Evolutionary conservation across 352 stramenopile species (phyloP).

Genomic region (Phytopythium kandeliae): DNA sequence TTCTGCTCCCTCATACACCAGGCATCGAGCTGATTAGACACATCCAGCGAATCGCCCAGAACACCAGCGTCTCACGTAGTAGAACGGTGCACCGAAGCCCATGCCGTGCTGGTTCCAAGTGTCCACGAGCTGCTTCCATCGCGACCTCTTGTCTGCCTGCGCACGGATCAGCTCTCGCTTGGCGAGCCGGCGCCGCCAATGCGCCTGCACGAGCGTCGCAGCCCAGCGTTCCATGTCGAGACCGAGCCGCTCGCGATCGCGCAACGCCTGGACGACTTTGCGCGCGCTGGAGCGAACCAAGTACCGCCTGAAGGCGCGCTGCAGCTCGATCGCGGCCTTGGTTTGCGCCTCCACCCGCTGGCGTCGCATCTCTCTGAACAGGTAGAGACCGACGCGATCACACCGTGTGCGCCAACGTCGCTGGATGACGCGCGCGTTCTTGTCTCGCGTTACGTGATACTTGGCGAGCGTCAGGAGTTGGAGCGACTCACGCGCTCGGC

Average conservation of each 20-base stretch:
- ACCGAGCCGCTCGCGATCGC: constrained; percentile 28
- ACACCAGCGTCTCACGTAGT: constrained; percentile 54
- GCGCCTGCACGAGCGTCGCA: constrained; percentile 57
- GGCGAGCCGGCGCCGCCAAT: constrained; percentile 51
- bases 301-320: constrained; percentile 36
- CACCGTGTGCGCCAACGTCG: constrained; percentile 40
- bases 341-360: constrained; percentile 19
- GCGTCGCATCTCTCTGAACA: constrained; percentile 32
- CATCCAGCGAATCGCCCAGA: not conserved
- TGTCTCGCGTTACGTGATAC: constrained; percentile 28
- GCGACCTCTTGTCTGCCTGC: constrained; percentile 35
- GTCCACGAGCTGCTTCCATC: constrained; percentile 92
- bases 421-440: constrained; percentile 38
- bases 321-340: constrained; percentile 34
- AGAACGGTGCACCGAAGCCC: constrained; percentile 84
- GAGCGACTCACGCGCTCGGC: constrained; percentile 32
- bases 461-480: constrained; percentile 35
- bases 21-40: not conserved
- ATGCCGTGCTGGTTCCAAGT: constrained; percentile 66
- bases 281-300: constrained; percentile 37
- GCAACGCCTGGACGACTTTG: constrained; percentile 38
- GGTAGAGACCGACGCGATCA: constrained; percentile 33
- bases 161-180: constrained; percentile 21
- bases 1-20: constrained; percentile 48
- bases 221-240: constrained; percentile 67